Base-by-base conservation (phyloP, 192 early-diverging fungal genomes). In the Anaeromyces robustus region DNA sequence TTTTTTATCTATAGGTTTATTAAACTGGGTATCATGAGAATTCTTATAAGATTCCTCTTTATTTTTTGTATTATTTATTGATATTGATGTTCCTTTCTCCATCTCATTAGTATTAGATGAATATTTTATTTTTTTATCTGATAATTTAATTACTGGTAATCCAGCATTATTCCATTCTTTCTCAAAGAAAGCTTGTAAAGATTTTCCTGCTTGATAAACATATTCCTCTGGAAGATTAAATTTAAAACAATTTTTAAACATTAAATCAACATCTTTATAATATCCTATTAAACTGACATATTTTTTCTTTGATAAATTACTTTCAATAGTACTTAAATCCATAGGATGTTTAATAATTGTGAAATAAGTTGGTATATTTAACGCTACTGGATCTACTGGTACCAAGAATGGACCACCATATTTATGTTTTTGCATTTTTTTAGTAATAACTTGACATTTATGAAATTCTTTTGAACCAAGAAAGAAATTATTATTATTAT, bases 401-500 rank as follows among this genome's bases (percentile, higher is more conserved):
- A 86, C 86, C 29, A 86, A 81, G 82, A 94, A 93, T 22, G 89
- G 89, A 12, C 86, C 89, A 9, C 94, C 94, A 78, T 95, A 94
- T 81, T 94, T 92, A 80, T 95, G 92, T 77, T 91, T 89, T 80
- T 95, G 94, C 39, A 96, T 84, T 11, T 89, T 87, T 68, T 26
- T 68, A 9, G 18, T 22, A n/a, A 68, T 68, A 68, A n/a, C 17
- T 68, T 68, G 18, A 68, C 52, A 68, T 68, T 68, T 68, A n/a
- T 68, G 17, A 68, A n/a, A 68, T 26, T 68, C 52, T 18, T 22
- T 18, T 0, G 52, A 68, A 22, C 18, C 11, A 4, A 14, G 13
- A 39, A n/a, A 4, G 11, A 68, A 68, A 26, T 22, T 7, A 68
- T 68, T 68, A n/a, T n/a, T n/a, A n/a, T n/a, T n/a, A n/a, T n/a